Evolutionary conservation across 2,329 filamentous ascomycete genomes (phyloP), one percentile per base, ranked within the genome.

Genomic region (Stemphylium lycopersici): DNA sequence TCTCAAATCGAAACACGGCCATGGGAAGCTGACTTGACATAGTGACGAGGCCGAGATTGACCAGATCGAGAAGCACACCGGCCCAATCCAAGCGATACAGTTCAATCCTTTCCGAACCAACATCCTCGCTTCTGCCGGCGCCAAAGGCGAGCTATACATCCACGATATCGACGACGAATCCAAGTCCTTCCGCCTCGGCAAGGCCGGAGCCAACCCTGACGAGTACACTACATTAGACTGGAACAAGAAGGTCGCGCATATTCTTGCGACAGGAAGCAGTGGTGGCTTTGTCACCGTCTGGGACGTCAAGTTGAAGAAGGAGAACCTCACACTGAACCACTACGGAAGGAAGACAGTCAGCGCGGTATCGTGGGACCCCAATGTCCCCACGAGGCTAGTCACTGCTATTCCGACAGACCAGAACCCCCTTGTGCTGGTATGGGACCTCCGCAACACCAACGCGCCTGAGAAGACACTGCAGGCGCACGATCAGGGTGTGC

Each of bases 251-350:
- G 93, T 98, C 37, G 87, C 93, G 12, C 93, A 99, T 73, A 99
- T 99, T 73, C 80, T 99, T 65, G 95, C 93, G 15, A 98, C 93
- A 8, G 95, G 95, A 63, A 93, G 93, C 72, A 90, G 87, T 58
- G 93, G 92, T 44, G 95, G 95, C 4, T 96, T 98, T 70, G 93
- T 98, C 32, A 98, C 95, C 2, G 93, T 99, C 15, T 99, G 95
- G 95, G 95, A 99, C 78, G 84, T 98, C 62, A 97, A 96, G 81
- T 92, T 91, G 11, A 98, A 96, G 84, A 97, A 96, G 79, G 92
- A 96, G 66, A 97, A 93, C 51, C 80, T 99, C 77, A 97, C 93
- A 32, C 82, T 99, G 62, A 99, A 97, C 81, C 90, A 90, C 72
- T 81, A 82, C 61, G 95, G 91, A 71, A 87, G 95, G 59, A 99